Conservation (phyloP, 352 stramenopile genomes). For the Phytophthora fragariaefolia region DNA sequence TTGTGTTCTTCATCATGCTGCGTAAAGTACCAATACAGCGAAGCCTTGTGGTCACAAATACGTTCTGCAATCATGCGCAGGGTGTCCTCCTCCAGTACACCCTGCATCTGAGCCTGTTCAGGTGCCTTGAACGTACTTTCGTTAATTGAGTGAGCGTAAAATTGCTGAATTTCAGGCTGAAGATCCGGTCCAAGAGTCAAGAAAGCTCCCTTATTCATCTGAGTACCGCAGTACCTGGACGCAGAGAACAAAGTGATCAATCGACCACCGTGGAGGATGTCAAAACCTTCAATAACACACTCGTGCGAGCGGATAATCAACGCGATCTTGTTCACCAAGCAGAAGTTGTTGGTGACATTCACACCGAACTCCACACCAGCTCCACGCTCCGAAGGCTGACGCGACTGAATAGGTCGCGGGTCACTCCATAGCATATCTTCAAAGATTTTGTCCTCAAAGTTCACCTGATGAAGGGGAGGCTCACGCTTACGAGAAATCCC, state of each 20-base stretch:
- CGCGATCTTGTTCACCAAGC: conserved; percentile 92
- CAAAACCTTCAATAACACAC: conserved; percentile 92
- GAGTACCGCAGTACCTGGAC: conserved; percentile 92
- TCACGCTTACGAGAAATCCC: conserved; percentile 93
- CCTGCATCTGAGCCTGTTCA: conserved; percentile 75
- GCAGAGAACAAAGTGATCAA: conserved; percentile 94
- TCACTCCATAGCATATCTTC: conserved; percentile 95
- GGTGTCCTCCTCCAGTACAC: conserved; percentile 87
- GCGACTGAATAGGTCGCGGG: conserved; percentile 75
- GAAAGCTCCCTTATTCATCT: conserved; percentile 95
- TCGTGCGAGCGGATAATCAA: conserved; percentile 95
- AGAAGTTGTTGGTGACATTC: conserved; percentile 95
- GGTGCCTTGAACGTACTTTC: conserved; percentile 79
- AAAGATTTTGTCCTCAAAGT: conserved; percentile 94
- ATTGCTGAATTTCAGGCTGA: conserved; percentile 94
- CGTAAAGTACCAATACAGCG: conserved; percentile 95
- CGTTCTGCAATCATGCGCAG: conserved; percentile 94
- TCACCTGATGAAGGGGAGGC: conserved; percentile 86
- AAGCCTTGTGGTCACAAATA: conserved; percentile 92
- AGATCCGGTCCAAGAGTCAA: conserved; percentile 91
- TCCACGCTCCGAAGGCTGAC: conserved; percentile 86
- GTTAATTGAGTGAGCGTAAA: conserved; percentile 91
- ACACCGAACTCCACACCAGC: conserved; percentile 94
- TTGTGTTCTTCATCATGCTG: conserved; percentile 92
- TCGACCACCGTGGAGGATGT: conserved; percentile 89